Evolutionary conservation across 345 rosid species (phyloP).

Genomic region (Stellera chamaejasme): DNA sequence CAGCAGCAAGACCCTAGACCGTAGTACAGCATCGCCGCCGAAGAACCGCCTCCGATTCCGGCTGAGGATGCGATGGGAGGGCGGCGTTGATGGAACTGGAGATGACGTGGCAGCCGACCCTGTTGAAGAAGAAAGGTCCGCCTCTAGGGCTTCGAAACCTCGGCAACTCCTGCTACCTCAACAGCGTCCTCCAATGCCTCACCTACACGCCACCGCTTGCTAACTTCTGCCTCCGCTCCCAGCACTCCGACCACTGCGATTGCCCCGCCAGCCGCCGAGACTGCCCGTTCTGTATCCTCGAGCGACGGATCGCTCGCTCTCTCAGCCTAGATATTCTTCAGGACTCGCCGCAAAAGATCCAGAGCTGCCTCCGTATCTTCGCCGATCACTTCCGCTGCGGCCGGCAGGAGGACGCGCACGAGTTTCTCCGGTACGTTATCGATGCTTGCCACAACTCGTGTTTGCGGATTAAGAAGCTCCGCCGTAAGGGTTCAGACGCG

Average conservation of each 20-base stretch:
- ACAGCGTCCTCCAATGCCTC: constrained; percentile 91
- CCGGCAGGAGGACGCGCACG: constrained; percentile 96
- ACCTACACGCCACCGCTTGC: constrained; percentile 98
- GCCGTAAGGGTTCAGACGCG: constrained; percentile 28
- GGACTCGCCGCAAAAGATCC: constrained; percentile 69
- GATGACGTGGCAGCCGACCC: constrained; percentile 96
- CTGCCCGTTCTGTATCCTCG: constrained; percentile 85
- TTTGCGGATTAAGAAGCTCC: constrained; percentile 73
- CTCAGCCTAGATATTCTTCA: constrained; percentile 47
- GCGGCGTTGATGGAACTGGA: constrained; percentile 46
- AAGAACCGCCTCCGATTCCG: too few species aligned
- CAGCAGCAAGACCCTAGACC: too few species aligned
- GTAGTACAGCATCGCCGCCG: too few species aligned
- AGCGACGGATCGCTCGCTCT: constrained; percentile 71
- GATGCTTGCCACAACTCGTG: constrained; percentile 94
- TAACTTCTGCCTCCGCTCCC: constrained; percentile 76
- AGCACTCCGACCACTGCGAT: constrained; percentile 87
- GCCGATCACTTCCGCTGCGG: constrained; percentile 72
- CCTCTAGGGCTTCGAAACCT: constrained; percentile 92
- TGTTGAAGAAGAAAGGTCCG: constrained; percentile 66
- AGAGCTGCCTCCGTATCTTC: constrained; percentile 50
- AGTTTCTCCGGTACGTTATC: constrained; percentile 83
- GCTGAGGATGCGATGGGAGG: constrained; percentile 12
- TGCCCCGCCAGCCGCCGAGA: constrained; percentile 56
- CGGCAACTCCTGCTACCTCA: constrained; percentile 96